Evolutionary conservation across 352 stramenopile species (phyloP).

Genomic region (Phytophthora foliorum): DNA sequence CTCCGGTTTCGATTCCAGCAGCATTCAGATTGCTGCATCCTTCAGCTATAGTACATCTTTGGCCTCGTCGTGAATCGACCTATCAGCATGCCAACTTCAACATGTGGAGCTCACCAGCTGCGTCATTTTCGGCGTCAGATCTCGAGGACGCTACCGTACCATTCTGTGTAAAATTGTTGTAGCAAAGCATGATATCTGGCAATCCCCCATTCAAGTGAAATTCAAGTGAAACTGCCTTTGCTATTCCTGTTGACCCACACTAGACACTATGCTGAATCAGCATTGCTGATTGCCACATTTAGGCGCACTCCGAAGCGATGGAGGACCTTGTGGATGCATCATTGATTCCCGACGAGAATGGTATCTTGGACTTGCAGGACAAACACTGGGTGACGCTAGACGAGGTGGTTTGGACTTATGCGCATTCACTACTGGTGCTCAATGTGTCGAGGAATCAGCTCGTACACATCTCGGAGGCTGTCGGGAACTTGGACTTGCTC

Average conservation of each 20-base stretch:
- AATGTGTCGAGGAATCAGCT: constrained; percentile 81
- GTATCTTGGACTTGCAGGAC: constrained; percentile 75
- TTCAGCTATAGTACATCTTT: no score
- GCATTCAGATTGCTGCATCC: no score
- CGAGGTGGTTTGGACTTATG: constrained; percentile 80
- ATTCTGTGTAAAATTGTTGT: no score
- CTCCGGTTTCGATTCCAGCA: background rate
- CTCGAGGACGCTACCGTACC: background rate
- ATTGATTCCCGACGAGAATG: constrained; percentile 73
- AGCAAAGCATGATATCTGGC: background rate
- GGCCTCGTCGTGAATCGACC: no score
- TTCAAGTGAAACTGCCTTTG: constrained; percentile 9
- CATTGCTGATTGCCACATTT: background rate
- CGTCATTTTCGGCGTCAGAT: background rate
- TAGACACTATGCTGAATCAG: no score
- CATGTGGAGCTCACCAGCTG: background rate
- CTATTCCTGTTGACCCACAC: constrained; percentile 28
- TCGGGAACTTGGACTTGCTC: constrained; percentile 74
- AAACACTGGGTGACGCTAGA: constrained; percentile 86
- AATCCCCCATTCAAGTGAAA: no score
- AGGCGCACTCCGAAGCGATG: constrained; percentile 39
- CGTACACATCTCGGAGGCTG: constrained; percentile 60
- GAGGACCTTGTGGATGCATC: constrained; percentile 79
- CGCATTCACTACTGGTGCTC: constrained; percentile 72
- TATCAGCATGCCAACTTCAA: constrained; percentile 4